Percentiles rank a stretch among this genome's conserved stretches.
Evolutionary conservation across 345 rosid species (phyloP).

Genomic region (Gossypium mustelinum): DNA sequence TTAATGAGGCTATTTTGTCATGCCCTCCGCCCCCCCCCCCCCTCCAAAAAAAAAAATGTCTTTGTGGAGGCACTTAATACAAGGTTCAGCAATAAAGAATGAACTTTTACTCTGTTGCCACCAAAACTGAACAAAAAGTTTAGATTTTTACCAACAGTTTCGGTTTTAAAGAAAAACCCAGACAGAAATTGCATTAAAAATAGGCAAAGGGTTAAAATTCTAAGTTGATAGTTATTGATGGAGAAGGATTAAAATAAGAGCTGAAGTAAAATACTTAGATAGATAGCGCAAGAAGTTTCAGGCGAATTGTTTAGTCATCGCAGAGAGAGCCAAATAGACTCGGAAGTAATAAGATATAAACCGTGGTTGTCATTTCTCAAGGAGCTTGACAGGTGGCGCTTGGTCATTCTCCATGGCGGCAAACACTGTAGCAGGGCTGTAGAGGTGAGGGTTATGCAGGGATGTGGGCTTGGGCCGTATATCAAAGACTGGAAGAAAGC

Average conservation of each 20-base stretch:
- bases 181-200: neutral
- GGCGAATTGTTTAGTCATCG: neutral
- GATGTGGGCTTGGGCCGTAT: neutral
- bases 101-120: neutral
- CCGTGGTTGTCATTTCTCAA: neutral
- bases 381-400: neutral
- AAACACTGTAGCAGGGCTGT: neutral
- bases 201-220: neutral
- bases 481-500: neutral
- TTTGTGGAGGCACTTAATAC: too few species aligned
- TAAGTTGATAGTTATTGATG: neutral
- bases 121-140: slow-evolving; percentile 1
- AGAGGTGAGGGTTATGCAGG: too few species aligned
- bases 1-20: neutral
- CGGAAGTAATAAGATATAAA: too few species aligned
- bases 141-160: neutral
- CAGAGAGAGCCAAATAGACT: neutral
- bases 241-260: neutral
- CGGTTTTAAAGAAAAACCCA: neutral
- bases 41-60: too few species aligned
- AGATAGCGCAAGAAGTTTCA: neutral
- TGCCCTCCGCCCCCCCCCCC: too few species aligned
- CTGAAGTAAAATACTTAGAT: neutral
- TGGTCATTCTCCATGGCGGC: neutral
- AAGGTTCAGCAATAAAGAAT: too few species aligned